Evolutionary conservation across 2,329 filamentous ascomycete genomes (phyloP), one percentile per base, ranked within the genome.

Genomic region (Botrytis galanthina): DNA sequence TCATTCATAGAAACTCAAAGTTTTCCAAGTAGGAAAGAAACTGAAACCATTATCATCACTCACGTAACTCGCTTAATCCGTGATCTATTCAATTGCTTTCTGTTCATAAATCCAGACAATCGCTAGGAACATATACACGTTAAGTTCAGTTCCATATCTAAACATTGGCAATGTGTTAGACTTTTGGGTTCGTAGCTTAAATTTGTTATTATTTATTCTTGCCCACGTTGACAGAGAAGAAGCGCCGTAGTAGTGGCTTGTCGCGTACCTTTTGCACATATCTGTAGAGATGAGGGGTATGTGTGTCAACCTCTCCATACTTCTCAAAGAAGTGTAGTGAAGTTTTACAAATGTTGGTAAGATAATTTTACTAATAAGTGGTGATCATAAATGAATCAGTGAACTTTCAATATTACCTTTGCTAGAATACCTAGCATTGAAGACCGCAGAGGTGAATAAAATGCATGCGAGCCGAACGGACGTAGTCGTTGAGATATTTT

Each of bases 181-280:
- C 1, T 3, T 4, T 8, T n/a, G 6, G 4, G 1, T 26, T 61
- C 22, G 35, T 29, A 16, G 8, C 37, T 62, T 62, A 3, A 39
- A 10, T 7, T 29, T 9, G 2, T 62, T 29, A 1, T 22, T 22
- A 12, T 14, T 18, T n/a, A 16, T 16, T 42, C 14, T n/a, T 29
- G 12, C 1, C 57, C 4, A 35, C 26, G 0, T 12, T 4, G 5
- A 59, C 0, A 22, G 1, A 35, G 8, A 59, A 2, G 6, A 59
- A 7, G 14, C 8, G 2, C 3, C 18, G 16, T 22, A 32, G 54
- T 1, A 29, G 4, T 3, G 4, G 16, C 14, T 20, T 7, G 3
- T 57, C 14, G 29, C 0, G 10, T 9, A 8, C 8, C 12, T 29
- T 32, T 16, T 18, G 1, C 8, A 16, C 14, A 6, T 57, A 57